A percentile compares a stretch with the other conserved stretches of the same genome.
Conservation (phyloP, 768 basidiomycete species). For the Leccinum uliginosum region DNA sequence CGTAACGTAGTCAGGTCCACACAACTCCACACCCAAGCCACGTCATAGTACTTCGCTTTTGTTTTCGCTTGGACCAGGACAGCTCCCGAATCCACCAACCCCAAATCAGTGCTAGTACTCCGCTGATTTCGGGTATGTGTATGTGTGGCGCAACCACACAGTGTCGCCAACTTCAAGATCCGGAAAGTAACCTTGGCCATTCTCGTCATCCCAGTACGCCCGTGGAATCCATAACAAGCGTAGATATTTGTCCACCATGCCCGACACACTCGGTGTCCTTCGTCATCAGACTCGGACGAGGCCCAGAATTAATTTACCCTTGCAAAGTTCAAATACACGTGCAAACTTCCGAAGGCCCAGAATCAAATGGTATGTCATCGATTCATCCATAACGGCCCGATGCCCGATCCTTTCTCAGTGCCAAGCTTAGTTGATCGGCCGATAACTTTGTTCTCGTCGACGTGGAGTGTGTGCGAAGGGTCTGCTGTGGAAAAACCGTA, state of each 20-base stretch:
- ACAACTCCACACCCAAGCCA: not conserved
- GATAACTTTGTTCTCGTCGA: not conserved
- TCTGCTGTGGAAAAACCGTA: not conserved
- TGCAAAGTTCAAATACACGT: not conserved
- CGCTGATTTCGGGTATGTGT: not conserved
- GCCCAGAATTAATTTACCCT: not conserved
- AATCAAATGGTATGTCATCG: not conserved
- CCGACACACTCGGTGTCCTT: not conserved
- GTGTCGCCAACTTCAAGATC: conserved; percentile 6
- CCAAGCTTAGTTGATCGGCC: not conserved
- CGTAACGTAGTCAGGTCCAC: not conserved
- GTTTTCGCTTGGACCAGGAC: not conserved
- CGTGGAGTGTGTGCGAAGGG: not conserved
- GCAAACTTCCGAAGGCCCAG: not conserved
- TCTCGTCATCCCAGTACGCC: not conserved
- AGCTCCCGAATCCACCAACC: not conserved
- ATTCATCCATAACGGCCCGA: not conserved
- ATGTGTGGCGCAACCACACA: not conserved
- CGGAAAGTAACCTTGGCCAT: not conserved
- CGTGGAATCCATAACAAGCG: not conserved
- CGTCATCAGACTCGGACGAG: not conserved
- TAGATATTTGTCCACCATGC: not conserved
- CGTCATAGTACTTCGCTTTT: not conserved
- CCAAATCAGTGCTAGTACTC: not conserved
- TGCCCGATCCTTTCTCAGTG: not conserved